Evolutionary conservation across 164 flowering plant genomes (phyloP).

Genomic region (Magnolia sinica): DNA sequence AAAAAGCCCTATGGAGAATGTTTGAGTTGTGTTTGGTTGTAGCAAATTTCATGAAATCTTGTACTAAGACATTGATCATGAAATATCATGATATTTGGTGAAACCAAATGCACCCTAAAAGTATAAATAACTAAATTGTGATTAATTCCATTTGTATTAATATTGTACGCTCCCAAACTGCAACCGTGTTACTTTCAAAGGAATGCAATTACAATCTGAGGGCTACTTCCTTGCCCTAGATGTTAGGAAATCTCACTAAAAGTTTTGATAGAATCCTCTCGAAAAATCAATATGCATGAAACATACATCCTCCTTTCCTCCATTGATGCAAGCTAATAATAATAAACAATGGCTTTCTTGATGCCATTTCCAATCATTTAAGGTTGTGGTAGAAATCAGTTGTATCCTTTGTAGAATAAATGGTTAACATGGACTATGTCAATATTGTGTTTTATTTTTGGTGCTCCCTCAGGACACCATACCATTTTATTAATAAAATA

Average conservation of each 20-base stretch:
- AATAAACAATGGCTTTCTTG: background rate
- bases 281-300: background rate
- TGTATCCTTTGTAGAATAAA: background rate
- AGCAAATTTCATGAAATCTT: too few relatives aligned
- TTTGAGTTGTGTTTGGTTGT: too few relatives aligned
- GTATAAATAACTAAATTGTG: too few relatives aligned
- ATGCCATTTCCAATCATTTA: background rate
- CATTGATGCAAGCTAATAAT: background rate
- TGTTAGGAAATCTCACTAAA: background rate
- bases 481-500: too few relatives aligned
- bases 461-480: background rate
- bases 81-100: too few relatives aligned
- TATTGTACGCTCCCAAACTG: background rate
- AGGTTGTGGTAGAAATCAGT: background rate
- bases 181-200: background rate
- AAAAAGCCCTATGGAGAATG: too few relatives aligned
- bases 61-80: too few relatives aligned
- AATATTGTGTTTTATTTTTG: background rate
- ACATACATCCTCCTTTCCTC: background rate
- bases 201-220: background rate
- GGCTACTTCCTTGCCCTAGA: background rate
- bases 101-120: too few relatives aligned
- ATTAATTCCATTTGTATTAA: too few relatives aligned
- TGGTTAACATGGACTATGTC: background rate
- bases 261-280: background rate